Percentiles rank a stretch among this genome's conserved stretches.
Evolutionary conservation across 2,329 filamentous ascomycete genomes (phyloP).

Genomic region (Piedraia hortae): DNA sequence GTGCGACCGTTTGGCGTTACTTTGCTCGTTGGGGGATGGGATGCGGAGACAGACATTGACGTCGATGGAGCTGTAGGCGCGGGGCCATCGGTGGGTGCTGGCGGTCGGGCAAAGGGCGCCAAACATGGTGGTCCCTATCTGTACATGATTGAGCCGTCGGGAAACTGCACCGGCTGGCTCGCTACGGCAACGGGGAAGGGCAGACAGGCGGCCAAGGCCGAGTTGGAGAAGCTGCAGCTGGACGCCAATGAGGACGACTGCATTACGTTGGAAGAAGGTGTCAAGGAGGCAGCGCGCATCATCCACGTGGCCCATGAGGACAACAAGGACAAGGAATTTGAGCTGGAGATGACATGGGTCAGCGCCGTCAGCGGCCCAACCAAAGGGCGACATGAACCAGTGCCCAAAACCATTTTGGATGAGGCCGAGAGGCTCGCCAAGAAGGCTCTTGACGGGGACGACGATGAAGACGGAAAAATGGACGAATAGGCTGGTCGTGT

Average conservation of each 20-base stretch:
- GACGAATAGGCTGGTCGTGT: conserved; percentile 2
- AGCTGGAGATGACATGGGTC: conserved; percentile 98
- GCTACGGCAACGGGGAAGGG: conserved; percentile 94
- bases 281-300: conserved; percentile 89
- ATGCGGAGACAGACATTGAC: conserved; percentile 57
- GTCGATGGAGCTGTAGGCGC: conserved; percentile 77
- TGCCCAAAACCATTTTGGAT: conserved; percentile 68
- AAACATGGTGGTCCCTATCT: conserved; percentile 72
- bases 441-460: conserved; percentile 65
- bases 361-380: conserved; percentile 63
- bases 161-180: conserved; percentile 96
- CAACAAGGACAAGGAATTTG: conserved; percentile 98
- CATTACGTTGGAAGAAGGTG: conserved; percentile 57
- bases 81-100: conserved; percentile 52
- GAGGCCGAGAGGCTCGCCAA: conserved; percentile 85
- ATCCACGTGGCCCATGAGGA: conserved; percentile 96
- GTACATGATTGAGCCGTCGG: conserved; percentile 98
- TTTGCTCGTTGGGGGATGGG: conserved; percentile 78
- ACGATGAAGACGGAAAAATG: conserved; percentile 35
- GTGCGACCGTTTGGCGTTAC: conserved; percentile 94
- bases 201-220: conserved; percentile 84
- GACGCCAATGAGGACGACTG: conserved; percentile 30
- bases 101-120: conserved; percentile 49
- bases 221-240: conserved; percentile 92
- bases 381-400: conserved; percentile 76